Base-by-base conservation (phyloP, 805 yeast genomes). In the Clavispora vitiphila region DNA sequence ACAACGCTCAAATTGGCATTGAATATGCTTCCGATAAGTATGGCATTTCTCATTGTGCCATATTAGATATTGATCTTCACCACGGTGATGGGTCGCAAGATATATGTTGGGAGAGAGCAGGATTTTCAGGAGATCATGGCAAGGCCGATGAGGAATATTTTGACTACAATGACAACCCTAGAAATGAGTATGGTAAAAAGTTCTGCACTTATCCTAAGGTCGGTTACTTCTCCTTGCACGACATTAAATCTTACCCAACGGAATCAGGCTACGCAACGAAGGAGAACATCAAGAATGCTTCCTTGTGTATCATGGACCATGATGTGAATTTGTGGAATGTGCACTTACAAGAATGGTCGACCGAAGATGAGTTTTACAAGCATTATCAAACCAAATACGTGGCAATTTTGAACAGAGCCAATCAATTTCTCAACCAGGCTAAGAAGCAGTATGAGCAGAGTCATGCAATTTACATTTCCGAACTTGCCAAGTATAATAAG, bases 31-130 rank as follows among this genome's bases (percentile, higher is more conserved):
- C 69, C 40, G 75, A 67, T 34, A 58, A 67, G 7, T 77, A 83
- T 52, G 78, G 71, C 2, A 80, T 86, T 2, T 81, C 91, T 1
- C 95, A 86, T 63, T 88, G 88, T 14, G 89, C 83, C 0, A 83
- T 86, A 15, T 62, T 86, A 23, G 96, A 86, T 59, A 82, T 87
- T 47, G 96, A 86, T 59, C 68, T 86, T 32, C 96, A 86, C 56
- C 96, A 86, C 56, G 96, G 95, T 14, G 96, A 86, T 61, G 96
- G 96, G 11, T 76, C 86, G 6, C 95, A 87, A 53, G 95, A 86
- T 58, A 82, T 86, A 21, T 80, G 90, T 53, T 86, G 90, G 89
- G 81, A 79, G 53, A 69, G 86, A 48, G 85, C 85, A 1, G 86
- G 87, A 0, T 74, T 78, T 51, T 41, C 53, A 4, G 75, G 73